Evolutionary conservation across 2,329 filamentous ascomycete genomes (phyloP), one percentile per base, ranked within the genome.

Genomic region (Diaporthe velutina): DNA sequence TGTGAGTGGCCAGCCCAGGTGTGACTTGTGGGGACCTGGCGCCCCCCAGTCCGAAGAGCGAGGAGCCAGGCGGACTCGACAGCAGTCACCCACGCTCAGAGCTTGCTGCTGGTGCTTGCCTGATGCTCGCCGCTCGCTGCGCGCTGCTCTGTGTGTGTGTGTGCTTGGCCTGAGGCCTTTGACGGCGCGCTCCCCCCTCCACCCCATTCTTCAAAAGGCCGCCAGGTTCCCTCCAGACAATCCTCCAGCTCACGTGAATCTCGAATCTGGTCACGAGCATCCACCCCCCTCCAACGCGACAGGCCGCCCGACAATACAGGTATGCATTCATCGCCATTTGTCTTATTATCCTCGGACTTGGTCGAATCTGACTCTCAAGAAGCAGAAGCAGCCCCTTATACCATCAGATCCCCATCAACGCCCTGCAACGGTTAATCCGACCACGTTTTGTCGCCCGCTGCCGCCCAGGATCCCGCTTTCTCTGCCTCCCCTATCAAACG

Each of bases 281-380:
- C 70, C 70, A 72, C 70, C 57, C 57, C 64, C 64, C 64, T 68
- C 70, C 42, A 64, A 30, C 50, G 60, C 35, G 57, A 64, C 70
- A 22, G 64, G 70, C 45, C 45, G 57, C 58, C 70, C 35, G 61
- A 66, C 73, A 50, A 55, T 67, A 75, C 61, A 75, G 74, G 74
- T 75, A 73, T 75, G 74, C 74, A 75, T 70, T 48, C 74, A 75
- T 75, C 60, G 48, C 67, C 45, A 50, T 66, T 40, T 35, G 30
- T 22, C 17, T 22, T 73, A 70, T 70, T 64, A 45, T 50, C 28
- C 40, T 75, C 70, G 74, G 74, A 75, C 74, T 73, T 75, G 35
- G 52, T 75, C 55, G 48, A 73, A 70, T 73, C 74, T 75, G 64
- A 75, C 74, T 40, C 52, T 60, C 25, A 19, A 64, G 45, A 54